Evolutionary conservation across 2,329 filamentous ascomycete genomes (phyloP).

Genomic region (Aspergillus pseudonomiae): DNA sequence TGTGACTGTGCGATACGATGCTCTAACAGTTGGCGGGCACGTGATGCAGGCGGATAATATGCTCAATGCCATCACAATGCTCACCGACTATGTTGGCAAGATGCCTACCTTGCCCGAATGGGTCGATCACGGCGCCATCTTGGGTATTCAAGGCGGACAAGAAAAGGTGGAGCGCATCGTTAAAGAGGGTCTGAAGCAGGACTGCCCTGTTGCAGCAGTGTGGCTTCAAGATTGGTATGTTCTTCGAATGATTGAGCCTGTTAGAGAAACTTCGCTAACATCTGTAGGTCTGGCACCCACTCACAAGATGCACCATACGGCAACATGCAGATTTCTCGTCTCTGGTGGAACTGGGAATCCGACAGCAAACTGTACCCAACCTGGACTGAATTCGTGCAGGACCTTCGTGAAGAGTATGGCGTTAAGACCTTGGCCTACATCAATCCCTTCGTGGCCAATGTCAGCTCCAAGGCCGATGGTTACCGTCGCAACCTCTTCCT

Average conservation of each 20-base stretch:
- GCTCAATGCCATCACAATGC: conserved; percentile 28
- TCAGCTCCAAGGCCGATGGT: not conserved
- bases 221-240: not conserved
- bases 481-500: conserved; percentile 7
- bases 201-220: not conserved
- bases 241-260: no score
- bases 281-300: conserved; percentile 40
- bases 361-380: conserved; percentile 38
- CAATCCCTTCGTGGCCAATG: not conserved
- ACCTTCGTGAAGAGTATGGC: conserved; percentile 22
- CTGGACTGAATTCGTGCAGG: conserved; percentile 40
- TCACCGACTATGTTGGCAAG: conserved; percentile 38
- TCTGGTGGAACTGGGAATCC: conserved; percentile 47
- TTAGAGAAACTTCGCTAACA: no score
- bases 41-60: conserved; percentile 29
- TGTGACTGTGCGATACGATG: not conserved
- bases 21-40: not conserved
- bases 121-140: conserved; percentile 33
- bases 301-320: conserved; percentile 36
- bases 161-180: not conserved
- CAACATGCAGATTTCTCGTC: conserved; percentile 36
- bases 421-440: not conserved
- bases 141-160: not conserved
- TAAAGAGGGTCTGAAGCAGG: not conserved
- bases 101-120: conserved; percentile 36